phyloP scores from a whole-genome alignment of 2,329 filamentous ascomycete genomes.

The Paecilomyces formosus region DNA sequence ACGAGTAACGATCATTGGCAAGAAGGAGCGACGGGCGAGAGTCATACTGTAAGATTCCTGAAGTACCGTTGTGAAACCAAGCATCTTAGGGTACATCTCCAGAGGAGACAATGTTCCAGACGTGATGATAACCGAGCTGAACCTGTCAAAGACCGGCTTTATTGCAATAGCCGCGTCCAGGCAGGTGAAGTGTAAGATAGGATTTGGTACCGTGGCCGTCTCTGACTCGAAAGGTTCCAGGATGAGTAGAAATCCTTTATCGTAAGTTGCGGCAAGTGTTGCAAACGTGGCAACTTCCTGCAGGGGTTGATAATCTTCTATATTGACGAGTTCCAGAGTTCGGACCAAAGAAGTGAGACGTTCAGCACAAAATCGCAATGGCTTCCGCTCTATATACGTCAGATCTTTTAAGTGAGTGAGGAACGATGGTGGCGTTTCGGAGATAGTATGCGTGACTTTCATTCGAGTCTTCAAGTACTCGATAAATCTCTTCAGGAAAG shows the following conservation, averaged over 20 bases:
- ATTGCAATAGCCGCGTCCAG: conserved; percentile 97
- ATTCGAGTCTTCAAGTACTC: conserved; percentile 97
- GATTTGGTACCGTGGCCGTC: conserved; percentile 89
- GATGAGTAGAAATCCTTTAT: conserved; percentile 91
- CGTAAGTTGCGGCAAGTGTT: conserved; percentile 91
- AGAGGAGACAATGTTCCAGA: conserved; percentile 94
- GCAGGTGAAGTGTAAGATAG: conserved; percentile 94
- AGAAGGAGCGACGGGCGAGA: conserved; percentile 83
- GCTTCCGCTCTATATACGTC: conserved; percentile 96
- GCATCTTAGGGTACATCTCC: conserved; percentile 99
- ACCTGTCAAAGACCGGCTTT: conserved; percentile 93
- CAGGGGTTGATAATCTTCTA: conserved; percentile 93
- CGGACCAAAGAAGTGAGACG: conserved; percentile 87
- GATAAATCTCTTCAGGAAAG: conserved; percentile 92
- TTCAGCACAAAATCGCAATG: conserved; percentile 86
- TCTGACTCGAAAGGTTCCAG: conserved; percentile 97
- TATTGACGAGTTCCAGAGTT: conserved; percentile 91
- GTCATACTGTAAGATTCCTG: conserved; percentile 99
- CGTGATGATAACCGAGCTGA: conserved; percentile 96
- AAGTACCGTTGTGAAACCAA: conserved; percentile 83
- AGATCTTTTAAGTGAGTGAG: conserved; percentile 87
- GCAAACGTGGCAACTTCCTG: conserved; percentile 98
- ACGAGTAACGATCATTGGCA: conserved; percentile 95
- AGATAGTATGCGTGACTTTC: conserved; percentile 96
- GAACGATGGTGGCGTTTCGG: conserved; percentile 92